Conservation (phyloP, 2,329 filamentous ascomycete genomes). For the Neofusicoccum kwambonambiense region DNA sequence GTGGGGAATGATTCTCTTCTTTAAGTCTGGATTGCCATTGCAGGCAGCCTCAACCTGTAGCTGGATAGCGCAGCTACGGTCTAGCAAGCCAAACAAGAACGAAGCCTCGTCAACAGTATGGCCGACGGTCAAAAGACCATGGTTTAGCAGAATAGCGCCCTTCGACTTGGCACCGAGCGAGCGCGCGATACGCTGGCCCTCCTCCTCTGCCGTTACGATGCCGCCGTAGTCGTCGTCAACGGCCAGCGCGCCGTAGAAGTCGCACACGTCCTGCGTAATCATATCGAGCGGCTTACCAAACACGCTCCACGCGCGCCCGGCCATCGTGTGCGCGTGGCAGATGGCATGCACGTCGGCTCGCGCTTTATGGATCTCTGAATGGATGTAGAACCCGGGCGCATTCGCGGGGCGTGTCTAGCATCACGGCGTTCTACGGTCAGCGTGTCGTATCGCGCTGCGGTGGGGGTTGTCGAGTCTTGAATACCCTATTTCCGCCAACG, state of each 20-base stretch:
- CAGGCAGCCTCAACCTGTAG: slow-evolving; percentile 64
- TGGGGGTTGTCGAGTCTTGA: neutral
- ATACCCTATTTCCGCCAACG: slow-evolving; percentile 57
- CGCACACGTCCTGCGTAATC: slow-evolving; percentile 66
- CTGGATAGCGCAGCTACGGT: slow-evolving; percentile 67
- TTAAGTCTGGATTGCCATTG: neutral
- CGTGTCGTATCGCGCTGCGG: neutral
- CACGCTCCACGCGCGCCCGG: slow-evolving; percentile 65
- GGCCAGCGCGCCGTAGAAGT: slow-evolving; percentile 62
- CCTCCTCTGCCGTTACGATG: slow-evolving; percentile 61
- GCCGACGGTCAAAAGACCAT: slow-evolving; percentile 70
- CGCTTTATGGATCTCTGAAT: slow-evolving; percentile 65
- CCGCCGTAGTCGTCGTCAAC: slow-evolving; percentile 66
- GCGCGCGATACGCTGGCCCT: slow-evolving; percentile 63
- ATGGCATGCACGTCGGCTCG: slow-evolving; percentile 64
- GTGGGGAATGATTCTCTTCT: neutral
- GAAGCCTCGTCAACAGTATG: slow-evolving; percentile 71
- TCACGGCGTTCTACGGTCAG: neutral
- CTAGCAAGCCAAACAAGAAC: slow-evolving; percentile 66
- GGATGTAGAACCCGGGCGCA: slow-evolving; percentile 68
- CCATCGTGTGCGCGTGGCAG: slow-evolving; percentile 65
- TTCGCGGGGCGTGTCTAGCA: slow-evolving; percentile 56
- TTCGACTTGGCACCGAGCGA: slow-evolving; percentile 61
- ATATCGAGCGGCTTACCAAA: slow-evolving; percentile 67
- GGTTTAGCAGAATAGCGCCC: slow-evolving; percentile 67